Evolutionary conservation across 2,329 filamentous ascomycete species (phyloP).

Genomic region (Pyrenochaeta sp.): DNA sequence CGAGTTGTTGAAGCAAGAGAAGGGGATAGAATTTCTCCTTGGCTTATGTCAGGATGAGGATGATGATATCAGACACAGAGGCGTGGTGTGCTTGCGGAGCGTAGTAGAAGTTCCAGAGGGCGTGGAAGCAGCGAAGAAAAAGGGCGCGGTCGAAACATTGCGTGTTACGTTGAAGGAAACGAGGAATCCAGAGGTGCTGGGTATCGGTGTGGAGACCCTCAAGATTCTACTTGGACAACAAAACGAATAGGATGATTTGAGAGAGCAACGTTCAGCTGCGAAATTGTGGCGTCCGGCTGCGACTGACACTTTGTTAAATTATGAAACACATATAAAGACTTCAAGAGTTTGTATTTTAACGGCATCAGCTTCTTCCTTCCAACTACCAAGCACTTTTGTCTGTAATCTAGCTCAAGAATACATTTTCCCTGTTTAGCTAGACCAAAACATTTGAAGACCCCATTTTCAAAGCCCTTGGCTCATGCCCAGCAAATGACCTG

Average conservation of each 20-base stretch:
- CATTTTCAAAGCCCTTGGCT: too few relatives aligned
- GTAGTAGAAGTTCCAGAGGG: constrained; percentile 67
- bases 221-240: constrained; percentile 66
- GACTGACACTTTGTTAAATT: background rate
- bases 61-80: constrained; percentile 73
- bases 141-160: constrained; percentile 72
- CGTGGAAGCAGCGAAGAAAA: constrained; percentile 55
- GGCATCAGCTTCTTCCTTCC: too few relatives aligned
- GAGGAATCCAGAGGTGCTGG: constrained; percentile 73
- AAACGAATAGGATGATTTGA: background rate
- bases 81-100: constrained; percentile 78
- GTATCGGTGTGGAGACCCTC: constrained; percentile 75
- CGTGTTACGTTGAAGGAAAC: constrained; percentile 75
- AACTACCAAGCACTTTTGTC: too few relatives aligned
- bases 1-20: constrained; percentile 71
- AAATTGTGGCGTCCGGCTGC: too few relatives aligned
- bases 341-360: background rate
- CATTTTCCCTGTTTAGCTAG: too few relatives aligned
- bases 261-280: background rate
- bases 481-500: too few relatives aligned
- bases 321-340: background rate
- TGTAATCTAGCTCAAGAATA: too few relatives aligned
- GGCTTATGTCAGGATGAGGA: constrained; percentile 77
- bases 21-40: constrained; percentile 81
- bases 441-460: too few relatives aligned